These are phyloP conservation scores for Kingdonia uniflora DNA, from an alignment of 164 flowering plant species.

Conservation along the genomic window DNA sequence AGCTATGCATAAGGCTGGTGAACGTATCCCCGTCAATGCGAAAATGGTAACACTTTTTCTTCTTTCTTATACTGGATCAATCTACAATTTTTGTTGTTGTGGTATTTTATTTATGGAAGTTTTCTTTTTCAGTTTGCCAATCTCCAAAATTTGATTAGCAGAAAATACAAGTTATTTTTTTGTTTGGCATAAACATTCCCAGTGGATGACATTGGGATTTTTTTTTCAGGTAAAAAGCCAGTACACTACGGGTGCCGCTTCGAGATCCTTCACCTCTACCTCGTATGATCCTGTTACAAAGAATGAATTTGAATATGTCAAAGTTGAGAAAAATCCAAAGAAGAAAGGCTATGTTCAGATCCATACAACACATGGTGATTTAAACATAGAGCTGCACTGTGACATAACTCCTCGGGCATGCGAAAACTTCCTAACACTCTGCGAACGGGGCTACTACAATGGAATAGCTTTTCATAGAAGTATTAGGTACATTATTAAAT, in stretches of 20 bases:
- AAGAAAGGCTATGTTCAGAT: constrained; percentile 93
- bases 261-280: constrained; percentile 95
- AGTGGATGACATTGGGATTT: background rate
- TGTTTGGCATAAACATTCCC: background rate
- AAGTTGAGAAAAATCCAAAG: constrained; percentile 92
- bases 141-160: no score
- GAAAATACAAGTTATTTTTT: background rate
- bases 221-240: constrained; percentile 80
- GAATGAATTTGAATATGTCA: constrained; percentile 84
- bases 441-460: constrained; percentile 86
- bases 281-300: constrained; percentile 84
- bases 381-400: constrained; percentile 92
- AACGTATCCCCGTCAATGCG: constrained; percentile 81
- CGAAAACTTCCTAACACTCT: constrained; percentile 89
- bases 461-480: constrained; percentile 86
- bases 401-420: constrained; percentile 91
- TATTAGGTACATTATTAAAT: constrained; percentile 42
- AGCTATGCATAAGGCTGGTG: constrained; percentile 95
- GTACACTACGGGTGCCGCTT: constrained; percentile 89
- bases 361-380: constrained; percentile 93
- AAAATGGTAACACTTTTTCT: constrained; percentile 57
- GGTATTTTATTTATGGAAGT: no score
- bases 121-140: background rate
- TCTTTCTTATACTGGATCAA: no score
- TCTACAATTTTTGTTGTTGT: no score